These are phyloP conservation scores for Echinosophora koreensis DNA, from an alignment of 306 rosid genomes.

Conservation along the genomic window DNA sequence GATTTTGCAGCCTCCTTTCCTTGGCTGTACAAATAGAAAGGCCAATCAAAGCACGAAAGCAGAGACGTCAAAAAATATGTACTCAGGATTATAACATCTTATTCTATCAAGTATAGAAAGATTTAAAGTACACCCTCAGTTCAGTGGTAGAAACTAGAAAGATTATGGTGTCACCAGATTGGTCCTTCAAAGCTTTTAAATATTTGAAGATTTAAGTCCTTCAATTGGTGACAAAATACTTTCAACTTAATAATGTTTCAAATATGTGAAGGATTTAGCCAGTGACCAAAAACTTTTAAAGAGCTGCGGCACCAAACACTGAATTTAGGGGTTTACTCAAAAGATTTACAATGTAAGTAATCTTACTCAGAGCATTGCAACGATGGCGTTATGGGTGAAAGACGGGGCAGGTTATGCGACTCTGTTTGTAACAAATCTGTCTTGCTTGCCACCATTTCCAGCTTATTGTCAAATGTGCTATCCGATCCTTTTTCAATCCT, in stretches of 20 bases:
- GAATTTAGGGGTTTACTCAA: no score
- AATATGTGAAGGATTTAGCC: no score
- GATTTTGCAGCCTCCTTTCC: conserved; percentile 56
- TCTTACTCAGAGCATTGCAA: conserved; percentile 64
- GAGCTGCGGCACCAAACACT: no score
- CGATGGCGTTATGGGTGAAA: conserved; percentile 59
- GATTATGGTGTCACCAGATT: no score
- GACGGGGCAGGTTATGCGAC: conserved; percentile 36
- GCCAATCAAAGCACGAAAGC: conserved; percentile 31
- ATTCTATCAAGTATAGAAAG: conserved; percentile 12
- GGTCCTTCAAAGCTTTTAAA: no score
- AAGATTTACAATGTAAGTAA: conserved; percentile 16
- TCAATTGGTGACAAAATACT: no score
- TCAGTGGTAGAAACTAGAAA: no score
- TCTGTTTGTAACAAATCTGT: conserved; percentile 47
- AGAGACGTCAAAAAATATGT: not conserved
- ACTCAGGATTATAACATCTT: conserved; percentile 11
- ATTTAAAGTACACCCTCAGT: not conserved
- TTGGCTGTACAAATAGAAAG: conserved; percentile 49
- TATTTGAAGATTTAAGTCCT: no score
- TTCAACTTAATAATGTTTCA: no score
- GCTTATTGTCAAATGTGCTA: conserved; percentile 40
- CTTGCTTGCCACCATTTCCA: conserved; percentile 52
- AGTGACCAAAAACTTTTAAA: no score
- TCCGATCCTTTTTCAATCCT: conserved; percentile 44